phyloP scores from a whole-genome alignment of 2,329 filamentous ascomycete species.

The Cladophialophora immunda region DNA sequence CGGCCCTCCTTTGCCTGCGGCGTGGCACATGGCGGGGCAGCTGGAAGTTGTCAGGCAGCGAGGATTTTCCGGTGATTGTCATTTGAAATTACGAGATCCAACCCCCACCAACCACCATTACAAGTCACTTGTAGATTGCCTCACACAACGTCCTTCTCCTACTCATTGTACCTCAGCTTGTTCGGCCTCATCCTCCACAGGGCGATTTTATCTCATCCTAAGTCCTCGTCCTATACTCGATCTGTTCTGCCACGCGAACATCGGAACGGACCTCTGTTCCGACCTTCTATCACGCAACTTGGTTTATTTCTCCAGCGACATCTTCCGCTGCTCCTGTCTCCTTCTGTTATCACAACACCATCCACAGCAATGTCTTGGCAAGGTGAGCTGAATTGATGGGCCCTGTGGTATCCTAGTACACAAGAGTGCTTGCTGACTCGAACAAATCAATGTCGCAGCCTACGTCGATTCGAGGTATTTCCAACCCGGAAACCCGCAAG shows the following conservation, averaged over 20 bases:
- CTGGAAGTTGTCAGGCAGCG: neutral
- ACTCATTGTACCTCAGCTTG: neutral
- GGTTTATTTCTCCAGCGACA: slow-evolving; percentile 4
- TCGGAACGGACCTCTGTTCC: neutral
- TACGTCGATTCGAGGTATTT: slow-evolving; percentile 41
- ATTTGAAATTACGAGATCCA: slow-evolving; percentile 21
- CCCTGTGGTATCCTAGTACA: neutral
- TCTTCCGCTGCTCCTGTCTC: neutral
- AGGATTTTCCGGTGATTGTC: slow-evolving; percentile 3
- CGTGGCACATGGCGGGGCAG: slow-evolving; percentile 1
- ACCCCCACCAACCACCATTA: slow-evolving; percentile 1
- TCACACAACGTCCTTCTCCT: slow-evolving; percentile 15
- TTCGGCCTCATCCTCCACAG: neutral
- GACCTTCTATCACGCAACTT: neutral
- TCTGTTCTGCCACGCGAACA: neutral
- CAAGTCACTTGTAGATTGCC: neutral
- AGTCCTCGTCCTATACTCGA: neutral
- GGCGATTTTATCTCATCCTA: neutral
- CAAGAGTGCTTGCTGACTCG: slow-evolving; percentile 15
- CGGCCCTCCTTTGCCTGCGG: neutral
- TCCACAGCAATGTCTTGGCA: slow-evolving; percentile 41
- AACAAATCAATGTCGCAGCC: slow-evolving; percentile 25
- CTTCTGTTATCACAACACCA: slow-evolving; percentile 9
- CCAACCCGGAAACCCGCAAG: neutral
- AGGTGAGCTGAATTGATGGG: slow-evolving; percentile 31